These are phyloP conservation scores for Kewa caespitosa DNA, from an alignment of 179 eudicot species.

Conservation along the genomic window DNA sequence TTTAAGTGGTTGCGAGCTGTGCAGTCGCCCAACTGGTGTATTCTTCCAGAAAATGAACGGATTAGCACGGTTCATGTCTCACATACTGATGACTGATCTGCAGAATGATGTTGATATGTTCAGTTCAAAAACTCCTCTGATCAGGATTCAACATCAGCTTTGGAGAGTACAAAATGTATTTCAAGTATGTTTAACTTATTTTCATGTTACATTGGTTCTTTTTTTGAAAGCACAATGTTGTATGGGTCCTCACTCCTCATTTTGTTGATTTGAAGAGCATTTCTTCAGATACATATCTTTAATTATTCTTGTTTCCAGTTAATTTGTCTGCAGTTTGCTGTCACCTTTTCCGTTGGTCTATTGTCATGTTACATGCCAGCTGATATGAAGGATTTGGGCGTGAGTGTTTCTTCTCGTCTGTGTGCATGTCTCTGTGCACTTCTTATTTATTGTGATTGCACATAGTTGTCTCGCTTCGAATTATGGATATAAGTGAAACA, in stretches of 20 bases:
- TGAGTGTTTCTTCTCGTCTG: background rate
- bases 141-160: conserved; percentile 11
- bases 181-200: conserved; percentile 7
- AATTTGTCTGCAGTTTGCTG: background rate
- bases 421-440: background rate
- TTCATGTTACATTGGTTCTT: too few relatives aligned
- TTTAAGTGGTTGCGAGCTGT: conserved; percentile 84
- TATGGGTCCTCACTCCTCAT: background rate
- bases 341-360: background rate
- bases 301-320: background rate
- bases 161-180: background rate
- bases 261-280: background rate
- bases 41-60: conserved; percentile 67
- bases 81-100: conserved; percentile 27
- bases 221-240: background rate
- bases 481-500: background rate
- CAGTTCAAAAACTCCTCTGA: background rate
- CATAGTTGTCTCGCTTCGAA: background rate
- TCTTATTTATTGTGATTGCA: background rate
- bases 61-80: conserved; percentile 35
- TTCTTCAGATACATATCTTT: background rate
- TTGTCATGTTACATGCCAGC: background rate
- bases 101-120: background rate
- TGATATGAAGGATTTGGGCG: background rate
- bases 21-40: conserved; percentile 85